Percentiles rank a stretch among this genome's conserved stretches.
Conservation (phyloP, 345 rosid species). For the Brassica napus region Da-Ae NC_063435.1:22691001-22691500, state of each 20-base stretch:
- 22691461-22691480: conserved; percentile 44
- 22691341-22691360: conserved; percentile 12
- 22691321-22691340: neutral
- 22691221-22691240: conserved; percentile 65
- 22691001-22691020: conserved; percentile 75
- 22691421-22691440: conserved; percentile 70
- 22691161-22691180: conserved; percentile 56
- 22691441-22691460: conserved; percentile 52
- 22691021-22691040: neutral
- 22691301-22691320: conserved; percentile 11
- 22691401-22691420: conserved; percentile 89
- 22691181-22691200: conserved; percentile 56
- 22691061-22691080: too few species aligned
- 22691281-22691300: conserved; percentile 6
- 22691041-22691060: too few species aligned
- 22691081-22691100: conserved; percentile 77
- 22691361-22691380: conserved; percentile 27
- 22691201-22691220: conserved; percentile 76
- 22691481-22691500: conserved; percentile 59
- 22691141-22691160: conserved; percentile 60
- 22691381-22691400: conserved; percentile 58
- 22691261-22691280: conserved; percentile 16
- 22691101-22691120: conserved; percentile 63
- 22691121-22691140: conserved; percentile 82
- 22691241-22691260: conserved; percentile 55